These are phyloP conservation scores for Trichosporon sp. DNA, from an alignment of 1,284 basidiomycete species.

Conservation along the genomic window DNA sequence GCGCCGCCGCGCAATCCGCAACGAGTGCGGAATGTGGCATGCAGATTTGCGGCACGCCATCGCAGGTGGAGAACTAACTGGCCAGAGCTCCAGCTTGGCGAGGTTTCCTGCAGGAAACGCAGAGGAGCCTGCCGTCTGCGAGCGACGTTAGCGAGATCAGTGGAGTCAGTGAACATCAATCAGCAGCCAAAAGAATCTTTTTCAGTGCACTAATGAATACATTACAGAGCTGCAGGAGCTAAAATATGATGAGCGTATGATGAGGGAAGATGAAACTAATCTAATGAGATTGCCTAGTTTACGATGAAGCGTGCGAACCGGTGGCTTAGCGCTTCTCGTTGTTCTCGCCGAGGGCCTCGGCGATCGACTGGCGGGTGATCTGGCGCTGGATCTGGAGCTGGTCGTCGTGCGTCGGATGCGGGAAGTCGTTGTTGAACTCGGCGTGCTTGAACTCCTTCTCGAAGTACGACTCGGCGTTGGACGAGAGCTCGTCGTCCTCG, in stretches of 20 bases:
- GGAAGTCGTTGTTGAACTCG: conserved; percentile 8
- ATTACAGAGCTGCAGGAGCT: neutral
- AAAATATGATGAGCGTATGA: neutral
- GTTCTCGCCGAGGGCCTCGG: neutral
- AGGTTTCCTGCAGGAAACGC: neutral
- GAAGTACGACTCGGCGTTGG: conserved; percentile 28
- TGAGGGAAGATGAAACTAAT: neutral
- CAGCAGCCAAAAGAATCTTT: neutral
- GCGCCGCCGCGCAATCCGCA: neutral
- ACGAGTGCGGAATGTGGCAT: neutral
- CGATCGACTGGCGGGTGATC: conserved; percentile 33
- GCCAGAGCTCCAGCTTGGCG: no score
- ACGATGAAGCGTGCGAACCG: neutral
- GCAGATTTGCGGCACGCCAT: no score
- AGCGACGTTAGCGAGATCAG: no score
- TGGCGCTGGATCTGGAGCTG: conserved; percentile 33
- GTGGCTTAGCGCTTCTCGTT: neutral
- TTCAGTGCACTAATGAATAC: neutral
- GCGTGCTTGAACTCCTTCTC: conserved; percentile 23
- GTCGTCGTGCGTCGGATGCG: conserved; percentile 11
- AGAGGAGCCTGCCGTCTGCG: neutral
- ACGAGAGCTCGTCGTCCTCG: conserved; percentile 30
- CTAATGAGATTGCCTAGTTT: neutral
- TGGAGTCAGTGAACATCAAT: neutral
- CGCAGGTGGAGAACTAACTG: no score